Evolutionary conservation across 768 basidiomycete genomes (phyloP), one percentile per base, ranked within the genome.

Genomic region (Lactarius tabidus): DNA sequence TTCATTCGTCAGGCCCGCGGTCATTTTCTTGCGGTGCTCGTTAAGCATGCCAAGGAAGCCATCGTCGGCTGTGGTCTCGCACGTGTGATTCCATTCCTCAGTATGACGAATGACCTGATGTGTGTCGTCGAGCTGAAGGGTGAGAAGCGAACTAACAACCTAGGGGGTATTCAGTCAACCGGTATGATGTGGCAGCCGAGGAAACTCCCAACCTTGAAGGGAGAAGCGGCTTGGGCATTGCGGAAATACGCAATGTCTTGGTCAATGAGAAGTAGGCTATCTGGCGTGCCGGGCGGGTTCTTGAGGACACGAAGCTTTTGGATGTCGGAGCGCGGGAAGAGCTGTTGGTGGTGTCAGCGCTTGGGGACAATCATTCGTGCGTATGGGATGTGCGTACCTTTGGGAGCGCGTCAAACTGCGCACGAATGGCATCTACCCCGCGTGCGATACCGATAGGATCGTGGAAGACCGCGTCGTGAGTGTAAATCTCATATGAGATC

Each of bases 181-280:
- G 17, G 29, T 20, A 2, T 10, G 36, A 35, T 5, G 26, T 7
- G 8, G 38, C 17, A 28, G 23, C 9, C 4, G 6, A 17, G 41
- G 8, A 58, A 53, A 26, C 15, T 35, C 2, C 63, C 10, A 59
- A 76, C 78, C 74, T 82, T 82, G n/a, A 76, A 80, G 0, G 82
- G 80, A 10, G 75, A 73, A 18, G 74, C 70, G 3, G 77, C 70
- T 5, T 75, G 72, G 1, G 76, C 71, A 57, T 79, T 72, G 18
- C 77, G 76, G 70, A 72, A 81, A 69, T 82, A 82, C 0, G 77
- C 72, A 6, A 83, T 80, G 61, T 83, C 80, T 69, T 79, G 80
- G 69, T 81, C 80, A 56, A 82, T 79, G 36, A 82, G 73, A 31
- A 82, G 73, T 14, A 74, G 77, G 63, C 71, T 79, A 5, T 74